Percentiles rank a stretch among this genome's conserved stretches.
Conservation (phyloP, 2,329 filamentous ascomycete genomes). For the Helotiales sp. region DNA sequence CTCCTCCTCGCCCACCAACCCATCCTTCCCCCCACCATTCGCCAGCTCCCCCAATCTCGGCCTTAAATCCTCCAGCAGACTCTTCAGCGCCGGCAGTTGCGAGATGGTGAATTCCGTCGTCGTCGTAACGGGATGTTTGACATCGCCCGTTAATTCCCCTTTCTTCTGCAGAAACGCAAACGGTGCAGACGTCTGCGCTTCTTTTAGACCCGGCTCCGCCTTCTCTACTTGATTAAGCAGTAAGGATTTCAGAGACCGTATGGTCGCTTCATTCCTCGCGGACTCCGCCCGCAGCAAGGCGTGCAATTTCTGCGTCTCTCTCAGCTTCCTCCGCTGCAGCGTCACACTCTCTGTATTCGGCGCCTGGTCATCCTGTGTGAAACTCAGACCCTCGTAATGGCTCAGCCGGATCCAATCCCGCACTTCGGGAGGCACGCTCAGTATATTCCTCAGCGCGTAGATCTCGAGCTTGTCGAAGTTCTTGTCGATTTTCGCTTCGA, state of each 20-base stretch:
- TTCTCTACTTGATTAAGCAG: slow-evolving; percentile 56
- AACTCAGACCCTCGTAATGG: slow-evolving; percentile 70
- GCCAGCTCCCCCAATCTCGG: slow-evolving; percentile 61
- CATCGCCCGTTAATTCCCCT: slow-evolving; percentile 56
- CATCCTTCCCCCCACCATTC: slow-evolving; percentile 46
- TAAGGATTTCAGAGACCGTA: slow-evolving; percentile 66
- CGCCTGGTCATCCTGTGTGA: slow-evolving; percentile 43
- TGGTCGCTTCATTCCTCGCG: slow-evolving; percentile 72
- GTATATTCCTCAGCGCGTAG: slow-evolving; percentile 85
- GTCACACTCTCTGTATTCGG: slow-evolving; percentile 72
- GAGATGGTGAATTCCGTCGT: slow-evolving; percentile 80
- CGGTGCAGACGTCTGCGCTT: slow-evolving; percentile 30
- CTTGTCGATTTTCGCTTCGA: slow-evolving; percentile 81
- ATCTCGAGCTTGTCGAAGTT: slow-evolving; percentile 89
- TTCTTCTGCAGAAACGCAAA: slow-evolving; percentile 64
- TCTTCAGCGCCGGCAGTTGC: slow-evolving; percentile 79
- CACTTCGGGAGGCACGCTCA: slow-evolving; percentile 73
- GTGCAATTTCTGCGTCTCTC: slow-evolving; percentile 80
- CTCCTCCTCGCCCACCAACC: slow-evolving; percentile 45
- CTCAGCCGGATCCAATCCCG: slow-evolving; percentile 78
- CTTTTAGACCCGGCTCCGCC: slow-evolving; percentile 25
- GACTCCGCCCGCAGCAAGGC: slow-evolving; percentile 71
- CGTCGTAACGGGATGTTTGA: slow-evolving; percentile 65
- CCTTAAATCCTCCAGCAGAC: slow-evolving; percentile 69
- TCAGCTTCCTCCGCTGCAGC: slow-evolving; percentile 72